Percentiles rank a stretch among this genome's conserved stretches.
phyloP scores from a whole-genome alignment of 2,329 filamentous ascomycete species.

The Xylaria sp. region DNA sequence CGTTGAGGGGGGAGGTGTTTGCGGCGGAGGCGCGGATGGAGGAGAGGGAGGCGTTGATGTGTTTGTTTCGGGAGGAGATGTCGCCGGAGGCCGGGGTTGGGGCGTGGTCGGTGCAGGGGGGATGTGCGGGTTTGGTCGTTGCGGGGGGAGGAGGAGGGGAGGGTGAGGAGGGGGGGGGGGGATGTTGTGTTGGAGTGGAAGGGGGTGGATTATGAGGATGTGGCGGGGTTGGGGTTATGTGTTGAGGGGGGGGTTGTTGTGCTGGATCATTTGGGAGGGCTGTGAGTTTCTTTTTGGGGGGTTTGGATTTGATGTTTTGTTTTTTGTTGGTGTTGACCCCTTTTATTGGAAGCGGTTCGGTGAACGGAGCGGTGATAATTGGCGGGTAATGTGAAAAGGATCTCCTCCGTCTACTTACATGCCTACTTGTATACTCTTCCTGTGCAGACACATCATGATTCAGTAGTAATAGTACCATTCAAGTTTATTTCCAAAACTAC shows the following conservation, averaged over 20 bases:
- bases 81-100: neutral
- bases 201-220: conserved; percentile 4
- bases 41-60: conserved; percentile 1
- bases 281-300: neutral
- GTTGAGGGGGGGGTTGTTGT: neutral
- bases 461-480: too few species aligned
- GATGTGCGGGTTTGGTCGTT: conserved; percentile 3
- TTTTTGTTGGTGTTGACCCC: neutral
- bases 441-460: too few species aligned
- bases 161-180: neutral
- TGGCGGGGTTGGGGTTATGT: neutral
- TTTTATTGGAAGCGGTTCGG: too few species aligned
- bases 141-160: neutral
- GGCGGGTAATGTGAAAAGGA: too few species aligned
- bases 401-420: too few species aligned
- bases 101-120: neutral
- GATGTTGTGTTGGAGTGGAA: neutral
- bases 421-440: too few species aligned
- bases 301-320: neutral
- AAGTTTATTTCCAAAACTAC: too few species aligned
- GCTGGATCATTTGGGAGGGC: neutral
- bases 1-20: neutral
- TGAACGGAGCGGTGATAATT: too few species aligned
- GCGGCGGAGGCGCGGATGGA: conserved; percentile 1
- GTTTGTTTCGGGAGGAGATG: neutral